These are phyloP conservation scores for Neofusicoccum parvum DNA, from an alignment of 2,329 filamentous ascomycete species.

Conservation along the genomic window DNA sequence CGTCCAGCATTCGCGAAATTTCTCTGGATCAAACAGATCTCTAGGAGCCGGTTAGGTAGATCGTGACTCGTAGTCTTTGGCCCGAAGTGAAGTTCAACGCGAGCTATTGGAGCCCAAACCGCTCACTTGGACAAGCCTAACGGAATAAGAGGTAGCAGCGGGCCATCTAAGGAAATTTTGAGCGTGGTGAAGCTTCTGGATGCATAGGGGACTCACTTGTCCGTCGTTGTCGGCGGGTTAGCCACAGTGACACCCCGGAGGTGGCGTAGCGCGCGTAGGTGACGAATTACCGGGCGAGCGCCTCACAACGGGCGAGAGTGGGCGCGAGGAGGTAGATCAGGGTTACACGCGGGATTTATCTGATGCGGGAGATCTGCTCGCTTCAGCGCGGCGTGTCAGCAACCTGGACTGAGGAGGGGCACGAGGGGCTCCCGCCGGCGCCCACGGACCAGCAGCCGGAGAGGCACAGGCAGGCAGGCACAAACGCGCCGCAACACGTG, in stretches of 20 bases:
- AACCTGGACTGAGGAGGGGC: neutral
- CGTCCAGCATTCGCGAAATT: no score
- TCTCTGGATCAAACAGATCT: no score
- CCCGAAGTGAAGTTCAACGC: no score
- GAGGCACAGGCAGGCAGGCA: slow-evolving; percentile 1
- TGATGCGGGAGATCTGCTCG: slow-evolving; percentile 6
- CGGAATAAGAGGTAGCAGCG: neutral
- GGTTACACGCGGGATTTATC: slow-evolving; percentile 7
- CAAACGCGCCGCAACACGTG: slow-evolving; percentile 17
- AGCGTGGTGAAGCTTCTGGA: neutral
- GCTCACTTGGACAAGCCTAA: neutral
- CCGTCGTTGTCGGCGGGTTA: neutral
- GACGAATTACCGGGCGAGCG: neutral
- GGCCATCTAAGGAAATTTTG: neutral
- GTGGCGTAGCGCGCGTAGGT: neutral
- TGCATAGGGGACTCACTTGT: neutral
- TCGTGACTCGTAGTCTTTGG: no score
- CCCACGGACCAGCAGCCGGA: slow-evolving; percentile 18
- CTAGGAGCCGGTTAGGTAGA: no score
- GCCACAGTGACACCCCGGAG: neutral
- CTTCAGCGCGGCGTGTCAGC: slow-evolving; percentile 12
- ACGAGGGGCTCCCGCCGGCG: slow-evolving; percentile 1
- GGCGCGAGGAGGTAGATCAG: neutral
- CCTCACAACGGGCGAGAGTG: neutral
- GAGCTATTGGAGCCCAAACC: neutral